phyloP scores from a whole-genome alignment of 306 rosid genomes.

The Malus sieversii region DNA sequence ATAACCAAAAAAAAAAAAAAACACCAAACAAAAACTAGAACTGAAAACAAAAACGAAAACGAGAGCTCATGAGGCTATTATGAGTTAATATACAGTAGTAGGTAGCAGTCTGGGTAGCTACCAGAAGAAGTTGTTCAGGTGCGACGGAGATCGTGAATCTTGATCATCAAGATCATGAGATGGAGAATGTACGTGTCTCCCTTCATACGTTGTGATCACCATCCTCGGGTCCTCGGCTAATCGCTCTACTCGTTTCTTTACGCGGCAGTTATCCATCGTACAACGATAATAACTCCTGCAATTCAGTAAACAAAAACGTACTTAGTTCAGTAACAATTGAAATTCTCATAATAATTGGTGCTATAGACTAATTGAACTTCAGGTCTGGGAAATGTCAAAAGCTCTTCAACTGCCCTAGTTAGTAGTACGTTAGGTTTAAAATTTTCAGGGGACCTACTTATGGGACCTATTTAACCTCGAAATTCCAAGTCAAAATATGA shows the following conservation, averaged over 20 bases:
- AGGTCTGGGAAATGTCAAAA: too few relatives aligned
- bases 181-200: constrained; percentile 84
- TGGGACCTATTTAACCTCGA: neutral
- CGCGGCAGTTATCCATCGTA: constrained; percentile 85
- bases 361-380: neutral
- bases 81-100: neutral
- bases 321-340: neutral
- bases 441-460: neutral
- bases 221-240: constrained; percentile 94
- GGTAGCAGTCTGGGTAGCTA: constrained; percentile 13
- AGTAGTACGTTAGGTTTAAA: neutral
- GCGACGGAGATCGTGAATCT: constrained; percentile 59
- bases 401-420: neutral
- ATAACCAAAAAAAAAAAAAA: neutral
- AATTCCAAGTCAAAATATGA: neutral
- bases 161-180: constrained; percentile 61
- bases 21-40: neutral
- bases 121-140: constrained; percentile 69
- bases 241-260: constrained; percentile 89
- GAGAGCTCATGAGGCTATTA: neutral
- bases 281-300: constrained; percentile 93
- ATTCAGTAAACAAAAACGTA: neutral
- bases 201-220: constrained; percentile 98
- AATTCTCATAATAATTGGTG: neutral
- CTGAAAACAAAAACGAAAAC: neutral